These are phyloP conservation scores for Yarrowia sp. DNA, from an alignment of 805 yeast genomes.

Conservation along the genomic window DNA sequence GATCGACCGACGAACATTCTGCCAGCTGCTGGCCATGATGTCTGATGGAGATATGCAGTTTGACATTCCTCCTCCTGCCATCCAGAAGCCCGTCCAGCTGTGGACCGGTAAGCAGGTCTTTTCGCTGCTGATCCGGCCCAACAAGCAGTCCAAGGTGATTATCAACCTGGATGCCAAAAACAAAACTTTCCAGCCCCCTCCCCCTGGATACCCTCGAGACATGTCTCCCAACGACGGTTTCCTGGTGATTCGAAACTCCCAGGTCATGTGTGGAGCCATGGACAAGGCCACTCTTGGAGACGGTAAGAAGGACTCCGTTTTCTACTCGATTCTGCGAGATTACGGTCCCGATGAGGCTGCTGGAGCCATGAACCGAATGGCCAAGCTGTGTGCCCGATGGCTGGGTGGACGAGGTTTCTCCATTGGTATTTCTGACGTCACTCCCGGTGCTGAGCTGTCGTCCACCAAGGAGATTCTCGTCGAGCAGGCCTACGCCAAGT, in stretches of 20 bases:
- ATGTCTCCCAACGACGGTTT: constrained; percentile 98
- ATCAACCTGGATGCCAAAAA: constrained; percentile 93
- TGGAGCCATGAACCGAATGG: constrained; percentile 96
- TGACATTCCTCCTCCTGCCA: constrained; percentile 94
- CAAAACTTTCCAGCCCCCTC: constrained; percentile 82
- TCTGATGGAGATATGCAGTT: constrained; percentile 84
- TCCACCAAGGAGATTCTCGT: constrained; percentile 82
- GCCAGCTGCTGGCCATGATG: constrained; percentile 90
- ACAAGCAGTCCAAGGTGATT: constrained; percentile 66
- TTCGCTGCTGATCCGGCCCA: constrained; percentile 82
- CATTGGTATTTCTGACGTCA: constrained; percentile 95
- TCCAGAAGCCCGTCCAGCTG: constrained; percentile 78
- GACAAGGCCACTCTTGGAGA: constrained; percentile 95
- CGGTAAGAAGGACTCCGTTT: constrained; percentile 96
- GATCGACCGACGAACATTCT: constrained; percentile 80
- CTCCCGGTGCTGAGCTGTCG: constrained; percentile 80
- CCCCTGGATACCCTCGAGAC: constrained; percentile 69
- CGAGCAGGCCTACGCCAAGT: constrained; percentile 81
- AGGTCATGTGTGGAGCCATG: constrained; percentile 90
- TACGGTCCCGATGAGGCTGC: constrained; percentile 98
- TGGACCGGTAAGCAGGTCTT: constrained; percentile 99
- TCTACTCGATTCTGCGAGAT: constrained; percentile 91
- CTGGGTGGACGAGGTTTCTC: constrained; percentile 95
- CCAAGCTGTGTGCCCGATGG: constrained; percentile 94
- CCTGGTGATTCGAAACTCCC: constrained; percentile 84